A percentile compares a stretch with the other conserved stretches of the same genome.
Evolutionary conservation across 2,329 filamentous ascomycete species (phyloP).

Genomic region (Capronia americana): DNA sequence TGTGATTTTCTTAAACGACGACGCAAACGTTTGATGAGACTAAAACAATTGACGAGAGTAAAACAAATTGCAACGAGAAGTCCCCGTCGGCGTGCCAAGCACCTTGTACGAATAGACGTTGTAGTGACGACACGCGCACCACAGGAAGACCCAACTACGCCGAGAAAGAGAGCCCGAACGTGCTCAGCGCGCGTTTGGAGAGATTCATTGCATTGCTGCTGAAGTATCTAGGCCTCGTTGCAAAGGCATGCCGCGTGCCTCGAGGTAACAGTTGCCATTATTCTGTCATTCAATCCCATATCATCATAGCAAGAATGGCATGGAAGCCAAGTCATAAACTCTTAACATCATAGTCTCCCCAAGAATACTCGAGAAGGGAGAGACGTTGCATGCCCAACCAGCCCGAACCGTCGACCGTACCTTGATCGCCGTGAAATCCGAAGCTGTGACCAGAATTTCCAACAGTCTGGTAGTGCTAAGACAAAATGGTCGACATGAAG

Average conservation of each 20-base stretch:
- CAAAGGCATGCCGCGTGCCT: constrained; percentile 14
- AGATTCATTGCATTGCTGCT: constrained; percentile 34
- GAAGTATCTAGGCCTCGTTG: constrained; percentile 27
- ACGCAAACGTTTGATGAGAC: background rate
- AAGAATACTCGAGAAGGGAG: constrained; percentile 1
- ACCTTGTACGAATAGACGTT: background rate
- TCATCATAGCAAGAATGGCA: constrained; percentile 31
- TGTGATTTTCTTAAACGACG: background rate
- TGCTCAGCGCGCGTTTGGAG: background rate
- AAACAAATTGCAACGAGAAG: background rate
- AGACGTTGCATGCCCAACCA: background rate
- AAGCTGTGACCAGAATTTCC: constrained; percentile 5
- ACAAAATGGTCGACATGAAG: constrained; percentile 12
- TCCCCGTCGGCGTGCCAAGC: background rate
- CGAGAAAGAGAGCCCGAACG: background rate
- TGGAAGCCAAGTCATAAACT: constrained; percentile 33
- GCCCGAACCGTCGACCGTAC: background rate
- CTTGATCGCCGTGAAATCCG: background rate
- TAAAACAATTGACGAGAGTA: background rate
- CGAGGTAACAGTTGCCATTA: constrained; percentile 26
- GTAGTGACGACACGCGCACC: background rate
- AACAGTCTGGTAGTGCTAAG: constrained; percentile 11
- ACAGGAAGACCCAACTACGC: background rate
- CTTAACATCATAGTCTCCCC: constrained; percentile 33
- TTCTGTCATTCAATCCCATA: constrained; percentile 34